Percentiles rank a stretch among this genome's conserved stretches.
These are phyloP conservation scores for Mycena leptocephala DNA, from an alignment of 768 basidiomycete genomes.

Conservation along the genomic window DNA sequence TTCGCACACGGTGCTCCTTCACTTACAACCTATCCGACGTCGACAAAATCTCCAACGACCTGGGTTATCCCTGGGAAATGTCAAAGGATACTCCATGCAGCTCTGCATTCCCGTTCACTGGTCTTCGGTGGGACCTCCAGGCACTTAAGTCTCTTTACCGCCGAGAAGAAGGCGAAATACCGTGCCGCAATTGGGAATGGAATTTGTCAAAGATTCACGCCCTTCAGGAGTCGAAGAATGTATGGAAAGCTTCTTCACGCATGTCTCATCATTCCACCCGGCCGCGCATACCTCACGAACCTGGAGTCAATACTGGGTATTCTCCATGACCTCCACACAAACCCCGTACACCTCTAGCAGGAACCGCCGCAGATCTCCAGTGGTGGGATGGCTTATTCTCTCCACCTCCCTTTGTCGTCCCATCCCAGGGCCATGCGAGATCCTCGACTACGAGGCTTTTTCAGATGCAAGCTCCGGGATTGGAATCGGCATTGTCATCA, in stretches of 20 bases:
- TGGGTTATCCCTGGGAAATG: constrained; percentile 42
- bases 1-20: background rate
- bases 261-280: constrained; percentile 43
- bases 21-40: constrained; percentile 41
- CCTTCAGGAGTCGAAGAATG: constrained; percentile 48
- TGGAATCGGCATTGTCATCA: constrained; percentile 35
- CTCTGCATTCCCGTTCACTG: constrained; percentile 31
- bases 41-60: constrained; percentile 24
- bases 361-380: constrained; percentile 53
- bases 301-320: constrained; percentile 54
- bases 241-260: constrained; percentile 60
- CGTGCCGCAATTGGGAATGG: background rate
- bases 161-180: constrained; percentile 12
- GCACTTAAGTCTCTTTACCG: background rate
- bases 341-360: constrained; percentile 42
- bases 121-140: constrained; percentile 41
- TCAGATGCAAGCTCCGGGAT: constrained; percentile 44
- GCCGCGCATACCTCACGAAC: constrained; percentile 57
- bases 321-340: constrained; percentile 49
- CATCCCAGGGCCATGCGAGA: constrained; percentile 38
- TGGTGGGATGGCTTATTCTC: constrained; percentile 45
- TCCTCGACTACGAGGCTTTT: constrained; percentile 45
- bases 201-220: constrained; percentile 37
- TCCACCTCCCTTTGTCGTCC: background rate
- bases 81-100: constrained; percentile 37